Base-by-base conservation (phyloP, 2,329 filamentous ascomycete genomes). In the Colletotrichum coccodes region DNA sequence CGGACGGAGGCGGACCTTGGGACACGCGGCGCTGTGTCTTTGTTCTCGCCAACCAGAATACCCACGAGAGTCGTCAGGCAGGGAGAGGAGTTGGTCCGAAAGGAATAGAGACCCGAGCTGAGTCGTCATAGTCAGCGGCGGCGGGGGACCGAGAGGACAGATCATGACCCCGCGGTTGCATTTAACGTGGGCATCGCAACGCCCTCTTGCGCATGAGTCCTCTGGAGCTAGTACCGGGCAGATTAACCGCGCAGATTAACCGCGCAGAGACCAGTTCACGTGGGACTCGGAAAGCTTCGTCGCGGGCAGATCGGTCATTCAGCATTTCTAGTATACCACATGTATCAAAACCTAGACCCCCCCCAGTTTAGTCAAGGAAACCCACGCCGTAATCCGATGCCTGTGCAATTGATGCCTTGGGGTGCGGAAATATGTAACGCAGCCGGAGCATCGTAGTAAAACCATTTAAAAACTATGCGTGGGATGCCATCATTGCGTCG, bases 241-340 rank as follows among this genome's bases (percentile, higher is more conserved):
- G 16, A 7, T 8, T 14, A 14, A 18, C 18, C 38, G n/a, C 28
- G 2, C 2, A 2, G 21, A 53, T 8, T 14, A 14, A 18, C 18
- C 38, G n/a, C 28, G 2, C 2, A 2, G 21, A 53, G 26, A 46
- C 9, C 6, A 26, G 5, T 18, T 36, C 28, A 62, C n/a, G 6
- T 16, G 38, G 38, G 4, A 54, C 18, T 47, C 23, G 18, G 40
- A n/a, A 14, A 12, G 1, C 1, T 32, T n/a, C 32, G 21, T 16
- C 5, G 21, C 30, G 12, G 28, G 50, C 38, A 38, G 32, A 32
- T 52, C 3, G 44, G 36, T 50, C 23, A 36, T 32, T 64, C 26
- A 34, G 56, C 47, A 66, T 49, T 66, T 69, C 54, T 69, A 60
- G 40, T 68, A 52, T 68, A 66, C 52, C 63, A 50, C 42, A 56